Conservation (phyloP, 1,139 yeast species). For the Tardiomyces digboiensis region DNA sequence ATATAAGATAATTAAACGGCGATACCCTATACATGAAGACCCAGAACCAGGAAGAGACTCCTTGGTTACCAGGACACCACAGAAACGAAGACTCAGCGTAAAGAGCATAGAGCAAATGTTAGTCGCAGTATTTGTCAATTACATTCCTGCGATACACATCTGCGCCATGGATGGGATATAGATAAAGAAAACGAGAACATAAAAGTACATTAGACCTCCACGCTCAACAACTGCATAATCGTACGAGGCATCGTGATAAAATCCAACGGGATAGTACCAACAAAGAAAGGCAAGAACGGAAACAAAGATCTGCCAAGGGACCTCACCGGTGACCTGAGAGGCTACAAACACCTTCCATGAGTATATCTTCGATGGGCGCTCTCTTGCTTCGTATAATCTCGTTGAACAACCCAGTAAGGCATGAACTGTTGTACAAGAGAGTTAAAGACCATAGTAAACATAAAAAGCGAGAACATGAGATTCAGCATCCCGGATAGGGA, state of each 20-base stretch:
- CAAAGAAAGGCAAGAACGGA: constrained; percentile 62
- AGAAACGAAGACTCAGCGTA: constrained; percentile 62
- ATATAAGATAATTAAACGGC: constrained; percentile 60
- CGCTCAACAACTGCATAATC: constrained; percentile 46
- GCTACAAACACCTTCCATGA: constrained; percentile 52
- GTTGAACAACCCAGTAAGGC: constrained; percentile 60
- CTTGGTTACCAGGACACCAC: constrained; percentile 71
- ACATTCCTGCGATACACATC: constrained; percentile 49
- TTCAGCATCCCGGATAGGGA: constrained; percentile 39
- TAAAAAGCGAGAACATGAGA: constrained; percentile 51
- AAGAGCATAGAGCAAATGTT: constrained; percentile 54
- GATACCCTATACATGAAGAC: constrained; percentile 62
- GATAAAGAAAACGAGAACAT: constrained; percentile 43
- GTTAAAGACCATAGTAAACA: constrained; percentile 53
- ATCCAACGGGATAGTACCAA: constrained; percentile 79
- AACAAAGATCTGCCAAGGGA: constrained; percentile 62
- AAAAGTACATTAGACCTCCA: constrained; percentile 63
- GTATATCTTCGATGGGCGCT: constrained; percentile 64
- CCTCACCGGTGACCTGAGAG: constrained; percentile 61
- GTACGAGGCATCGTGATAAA: constrained; percentile 23
- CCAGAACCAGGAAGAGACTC: constrained; percentile 55
- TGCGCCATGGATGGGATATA: constrained; percentile 61
- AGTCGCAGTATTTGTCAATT: constrained; percentile 64
- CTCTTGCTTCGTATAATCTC: constrained; percentile 86
- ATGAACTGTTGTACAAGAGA: constrained; percentile 64